These are phyloP conservation scores for Yamadazyma philogaea DNA, from an alignment of 805 yeast species.

Conservation along the genomic window DNA sequence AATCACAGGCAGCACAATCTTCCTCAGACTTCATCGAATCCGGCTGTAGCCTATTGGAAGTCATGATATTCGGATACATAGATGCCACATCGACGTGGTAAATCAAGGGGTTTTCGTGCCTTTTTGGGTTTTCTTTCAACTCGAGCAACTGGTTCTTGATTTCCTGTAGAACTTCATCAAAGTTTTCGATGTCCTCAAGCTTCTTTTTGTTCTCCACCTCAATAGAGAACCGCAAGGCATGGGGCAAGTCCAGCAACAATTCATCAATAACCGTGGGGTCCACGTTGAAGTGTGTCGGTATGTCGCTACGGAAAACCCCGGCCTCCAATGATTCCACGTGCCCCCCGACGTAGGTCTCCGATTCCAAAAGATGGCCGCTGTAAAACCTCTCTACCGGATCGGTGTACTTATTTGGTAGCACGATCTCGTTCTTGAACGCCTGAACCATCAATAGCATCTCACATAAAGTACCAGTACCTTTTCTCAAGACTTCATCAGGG, in stretches of 20 bases:
- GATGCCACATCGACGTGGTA: constrained; percentile 99
- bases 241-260: constrained; percentile 65
- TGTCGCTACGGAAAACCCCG: constrained; percentile 93
- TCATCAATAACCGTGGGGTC: constrained; percentile 84
- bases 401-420: constrained; percentile 88
- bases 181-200: constrained; percentile 76
- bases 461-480: constrained; percentile 98
- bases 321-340: constrained; percentile 98
- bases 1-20: constrained; percentile 97
- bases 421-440: constrained; percentile 73
- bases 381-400: constrained; percentile 95
- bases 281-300: constrained; percentile 68
- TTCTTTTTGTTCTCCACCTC: constrained; percentile 74
- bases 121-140: constrained; percentile 56
- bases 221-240: constrained; percentile 77
- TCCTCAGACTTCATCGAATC: constrained; percentile 95
- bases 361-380: constrained; percentile 88
- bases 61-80: constrained; percentile 99
- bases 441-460: constrained; percentile 97
- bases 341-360: constrained; percentile 98
- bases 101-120: constrained; percentile 79
- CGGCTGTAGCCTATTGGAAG: constrained; percentile 94
- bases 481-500: constrained; percentile 93
- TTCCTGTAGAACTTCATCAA: constrained; percentile 64
- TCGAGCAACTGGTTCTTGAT: constrained; percentile 56